phyloP scores from a whole-genome alignment of 305 asterid species.

The Fraxinus sp. region DNA sequence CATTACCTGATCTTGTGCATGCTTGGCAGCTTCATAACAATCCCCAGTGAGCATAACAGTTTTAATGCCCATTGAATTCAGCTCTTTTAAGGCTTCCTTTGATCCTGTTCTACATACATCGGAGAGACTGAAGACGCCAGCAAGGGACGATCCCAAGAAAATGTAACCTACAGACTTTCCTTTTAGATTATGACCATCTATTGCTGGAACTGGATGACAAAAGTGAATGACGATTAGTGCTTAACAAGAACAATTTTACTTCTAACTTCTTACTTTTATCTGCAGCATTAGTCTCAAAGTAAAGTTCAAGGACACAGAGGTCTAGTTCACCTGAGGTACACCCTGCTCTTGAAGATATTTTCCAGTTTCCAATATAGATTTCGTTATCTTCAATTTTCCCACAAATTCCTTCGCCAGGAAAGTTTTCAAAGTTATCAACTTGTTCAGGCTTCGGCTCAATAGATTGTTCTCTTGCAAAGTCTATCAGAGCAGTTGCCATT shows the following conservation, averaged over 20 bases:
- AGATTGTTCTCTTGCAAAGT: conserved; percentile 41
- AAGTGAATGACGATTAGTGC: background rate
- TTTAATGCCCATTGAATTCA: conserved; percentile 63
- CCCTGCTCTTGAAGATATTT: conserved; percentile 62
- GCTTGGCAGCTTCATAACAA: conserved; percentile 63
- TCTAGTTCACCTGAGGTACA: conserved; percentile 52
- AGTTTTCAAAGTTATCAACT: conserved; percentile 59
- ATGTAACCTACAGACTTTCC: conserved; percentile 72
- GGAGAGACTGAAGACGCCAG: conserved; percentile 59
- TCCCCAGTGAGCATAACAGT: conserved; percentile 86
- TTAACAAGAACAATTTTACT: background rate
- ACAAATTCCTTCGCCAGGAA: conserved; percentile 85
- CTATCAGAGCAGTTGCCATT: conserved; percentile 73
- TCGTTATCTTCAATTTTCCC: conserved; percentile 63
- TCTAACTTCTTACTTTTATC: background rate
- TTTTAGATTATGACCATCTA: conserved; percentile 44
- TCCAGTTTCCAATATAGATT: conserved; percentile 61
- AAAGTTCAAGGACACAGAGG: background rate
- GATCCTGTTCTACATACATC: conserved; percentile 82
- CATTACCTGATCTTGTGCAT: conserved; percentile 67
- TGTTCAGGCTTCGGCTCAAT: conserved; percentile 63
- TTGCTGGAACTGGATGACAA: conserved; percentile 47
- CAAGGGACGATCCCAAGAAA: conserved; percentile 54
- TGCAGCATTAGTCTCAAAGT: background rate
- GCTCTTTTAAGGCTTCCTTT: conserved; percentile 64